Evolutionary conservation across 495 filamentous ascomycete genomes (phyloP).

Genomic region (Penicillium lividum): DNA sequence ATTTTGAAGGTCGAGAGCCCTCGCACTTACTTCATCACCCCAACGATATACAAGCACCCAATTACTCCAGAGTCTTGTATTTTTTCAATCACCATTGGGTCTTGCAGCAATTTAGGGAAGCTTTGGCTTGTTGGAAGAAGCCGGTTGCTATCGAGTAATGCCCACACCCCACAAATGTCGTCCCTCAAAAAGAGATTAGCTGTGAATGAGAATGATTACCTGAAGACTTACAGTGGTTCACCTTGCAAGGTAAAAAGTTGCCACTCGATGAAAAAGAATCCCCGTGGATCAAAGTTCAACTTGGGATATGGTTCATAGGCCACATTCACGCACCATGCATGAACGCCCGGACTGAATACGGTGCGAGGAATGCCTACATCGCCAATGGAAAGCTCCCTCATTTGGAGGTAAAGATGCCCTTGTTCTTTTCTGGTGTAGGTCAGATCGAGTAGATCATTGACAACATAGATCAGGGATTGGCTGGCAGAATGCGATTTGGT

Average conservation of each 20-base stretch:
- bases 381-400: neutral
- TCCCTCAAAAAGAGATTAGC: neutral
- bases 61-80: neutral
- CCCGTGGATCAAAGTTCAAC: neutral
- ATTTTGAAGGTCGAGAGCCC: neutral
- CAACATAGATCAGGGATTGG: slow-evolving; percentile 91
- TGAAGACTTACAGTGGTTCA: neutral
- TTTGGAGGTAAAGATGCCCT: slow-evolving; percentile 54
- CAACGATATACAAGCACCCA: neutral
- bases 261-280: neutral
- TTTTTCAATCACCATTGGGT: neutral
- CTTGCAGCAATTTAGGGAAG: neutral
- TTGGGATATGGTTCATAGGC: neutral
- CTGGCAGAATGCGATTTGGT: slow-evolving; percentile 78
- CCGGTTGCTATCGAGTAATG: neutral
- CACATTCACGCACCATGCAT: neutral
- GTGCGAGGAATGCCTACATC: neutral
- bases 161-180: neutral
- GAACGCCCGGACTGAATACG: neutral
- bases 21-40: neutral
- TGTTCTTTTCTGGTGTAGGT: slow-evolving; percentile 86
- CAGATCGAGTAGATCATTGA: slow-evolving; percentile 91
- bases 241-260: neutral
- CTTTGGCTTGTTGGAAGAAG: neutral
- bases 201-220: neutral